phyloP scores from a whole-genome alignment of 805 yeast genomes.

The Ogataea chonburiensis region DNA sequence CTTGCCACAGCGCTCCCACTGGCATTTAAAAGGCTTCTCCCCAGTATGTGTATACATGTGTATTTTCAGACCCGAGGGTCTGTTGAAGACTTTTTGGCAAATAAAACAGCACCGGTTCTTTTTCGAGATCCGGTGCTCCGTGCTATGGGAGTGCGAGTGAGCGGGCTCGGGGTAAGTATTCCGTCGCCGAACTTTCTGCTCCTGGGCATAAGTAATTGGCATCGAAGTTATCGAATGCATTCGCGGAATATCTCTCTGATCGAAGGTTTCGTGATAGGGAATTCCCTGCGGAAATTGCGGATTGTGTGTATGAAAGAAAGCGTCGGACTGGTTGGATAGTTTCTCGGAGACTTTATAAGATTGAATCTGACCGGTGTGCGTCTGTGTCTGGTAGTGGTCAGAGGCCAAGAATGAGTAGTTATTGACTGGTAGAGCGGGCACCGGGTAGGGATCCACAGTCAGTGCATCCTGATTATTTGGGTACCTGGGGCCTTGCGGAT shows the following conservation, averaged over 20 bases:
- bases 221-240: constrained; percentile 11
- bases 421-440: constrained; percentile 3
- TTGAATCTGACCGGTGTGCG: constrained; percentile 1
- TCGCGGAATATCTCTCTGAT: constrained; percentile 12
- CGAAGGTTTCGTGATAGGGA: background rate
- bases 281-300: constrained; percentile 1
- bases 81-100: constrained; percentile 74
- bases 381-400: too few relatives aligned
- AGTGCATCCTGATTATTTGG: background rate
- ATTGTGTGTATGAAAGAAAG: constrained; percentile 11
- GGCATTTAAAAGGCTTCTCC: constrained; percentile 68
- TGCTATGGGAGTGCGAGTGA: background rate
- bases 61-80: constrained; percentile 79
- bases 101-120: constrained; percentile 39
- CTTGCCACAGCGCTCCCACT: constrained; percentile 64
- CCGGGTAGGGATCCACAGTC: background rate
- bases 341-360: constrained; percentile 7
- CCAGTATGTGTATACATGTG: constrained; percentile 81
- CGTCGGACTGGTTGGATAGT: constrained; percentile 11
- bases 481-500: constrained; percentile 6
- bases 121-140: background rate
- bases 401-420: constrained; percentile 4
- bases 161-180: constrained; percentile 17
- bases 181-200: constrained; percentile 10
- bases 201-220: constrained; percentile 2